Conservation (phyloP, 129 eudicot species). For the Lactuca sativa region DNA sequence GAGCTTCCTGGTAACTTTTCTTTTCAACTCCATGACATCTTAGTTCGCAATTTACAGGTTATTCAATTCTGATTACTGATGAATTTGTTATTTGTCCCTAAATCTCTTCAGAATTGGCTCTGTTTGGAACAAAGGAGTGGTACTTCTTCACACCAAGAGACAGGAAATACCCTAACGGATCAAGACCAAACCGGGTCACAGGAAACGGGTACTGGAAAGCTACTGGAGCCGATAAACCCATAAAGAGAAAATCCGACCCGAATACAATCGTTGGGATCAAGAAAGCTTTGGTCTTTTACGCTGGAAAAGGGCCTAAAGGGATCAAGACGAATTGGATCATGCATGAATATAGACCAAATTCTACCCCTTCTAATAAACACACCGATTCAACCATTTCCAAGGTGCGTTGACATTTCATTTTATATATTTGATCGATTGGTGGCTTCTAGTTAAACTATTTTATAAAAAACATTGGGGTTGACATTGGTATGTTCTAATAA, state of each 20-base stretch:
- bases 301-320: constrained; percentile 33
- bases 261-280: constrained; percentile 25
- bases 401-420: constrained; percentile 11
- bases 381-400: constrained; percentile 3
- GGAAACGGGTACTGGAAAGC: constrained; percentile 49
- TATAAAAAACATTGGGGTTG: neutral
- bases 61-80: neutral
- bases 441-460: neutral
- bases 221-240: constrained; percentile 41
- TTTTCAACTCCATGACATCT: neutral
- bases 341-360: constrained; percentile 40
- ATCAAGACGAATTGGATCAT: constrained; percentile 44
- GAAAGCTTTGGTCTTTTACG: constrained; percentile 39
- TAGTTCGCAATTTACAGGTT: neutral
- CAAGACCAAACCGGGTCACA: constrained; percentile 40
- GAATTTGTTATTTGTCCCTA: neutral
- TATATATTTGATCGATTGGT: neutral
- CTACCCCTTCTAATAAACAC: neutral
- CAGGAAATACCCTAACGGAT: constrained; percentile 41
- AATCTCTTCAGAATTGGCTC: constrained; percentile 26
- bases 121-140: constrained; percentile 44
- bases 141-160: constrained; percentile 49
- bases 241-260: constrained; percentile 13
- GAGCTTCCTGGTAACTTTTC: constrained; percentile 40
- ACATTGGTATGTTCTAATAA: constrained; percentile 3